These are phyloP conservation scores for Nicotiana tomentosiformis DNA, from an alignment of 257 asterid genomes.

Conservation along the genomic window DNA sequence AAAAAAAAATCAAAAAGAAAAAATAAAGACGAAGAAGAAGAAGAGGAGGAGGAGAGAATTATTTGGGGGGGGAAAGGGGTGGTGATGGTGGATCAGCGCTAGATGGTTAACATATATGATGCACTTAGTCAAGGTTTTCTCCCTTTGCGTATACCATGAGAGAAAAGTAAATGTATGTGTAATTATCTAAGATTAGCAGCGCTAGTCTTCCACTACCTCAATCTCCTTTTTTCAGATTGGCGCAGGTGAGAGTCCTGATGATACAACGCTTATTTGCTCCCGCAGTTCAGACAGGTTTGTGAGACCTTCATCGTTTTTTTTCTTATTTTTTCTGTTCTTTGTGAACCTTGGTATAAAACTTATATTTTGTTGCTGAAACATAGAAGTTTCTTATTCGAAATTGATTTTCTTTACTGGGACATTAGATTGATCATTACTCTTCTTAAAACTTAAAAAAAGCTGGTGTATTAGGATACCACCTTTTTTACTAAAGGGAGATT, in stretches of 20 bases:
- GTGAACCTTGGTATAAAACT: neutral
- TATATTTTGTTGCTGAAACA: no score
- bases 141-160: neutral
- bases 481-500: neutral
- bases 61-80: neutral
- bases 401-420: neutral
- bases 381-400: neutral
- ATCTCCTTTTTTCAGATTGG: slow-evolving; percentile 61
- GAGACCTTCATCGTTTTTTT: slow-evolving; percentile 3
- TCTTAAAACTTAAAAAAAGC: no score
- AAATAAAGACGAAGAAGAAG: no score
- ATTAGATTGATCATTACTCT: neutral
- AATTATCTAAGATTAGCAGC: neutral
- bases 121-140: neutral
- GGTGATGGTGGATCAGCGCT: neutral
- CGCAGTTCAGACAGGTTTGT: slow-evolving; percentile 89
- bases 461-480: neutral
- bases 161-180: neutral
- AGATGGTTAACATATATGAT: neutral
- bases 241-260: slow-evolving; percentile 87
- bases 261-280: slow-evolving; percentile 82
- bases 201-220: slow-evolving; percentile 17
- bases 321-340: neutral
- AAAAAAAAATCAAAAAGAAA: no score
- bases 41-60: neutral